phyloP scores from a whole-genome alignment of 169 alveolate genomes.

The Plasmodium gallinaceum region DNA sequence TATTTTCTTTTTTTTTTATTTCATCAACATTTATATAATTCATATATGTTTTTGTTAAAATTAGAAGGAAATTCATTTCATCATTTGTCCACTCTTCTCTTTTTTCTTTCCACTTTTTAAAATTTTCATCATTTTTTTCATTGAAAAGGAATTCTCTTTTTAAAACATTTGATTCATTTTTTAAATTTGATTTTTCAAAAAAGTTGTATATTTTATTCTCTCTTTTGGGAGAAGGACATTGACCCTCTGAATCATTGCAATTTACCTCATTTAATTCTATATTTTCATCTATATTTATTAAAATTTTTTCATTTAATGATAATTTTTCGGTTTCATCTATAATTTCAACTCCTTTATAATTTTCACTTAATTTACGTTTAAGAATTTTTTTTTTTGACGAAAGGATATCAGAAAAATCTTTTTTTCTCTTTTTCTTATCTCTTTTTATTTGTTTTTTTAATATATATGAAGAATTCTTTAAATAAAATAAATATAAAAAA shows the following conservation, averaged over 20 bases:
- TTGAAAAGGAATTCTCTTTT: background rate
- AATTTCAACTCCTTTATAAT: slow-evolving; percentile 24
- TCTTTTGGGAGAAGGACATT: background rate
- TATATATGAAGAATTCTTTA: slow-evolving; percentile 58
- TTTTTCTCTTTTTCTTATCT: slow-evolving; percentile 69
- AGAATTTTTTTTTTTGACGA: slow-evolving; percentile 64
- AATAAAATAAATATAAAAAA: slow-evolving; percentile 68
- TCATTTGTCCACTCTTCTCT: slow-evolving; percentile 54
- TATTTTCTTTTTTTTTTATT: background rate
- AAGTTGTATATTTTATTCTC: background rate
- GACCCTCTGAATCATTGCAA: background rate
- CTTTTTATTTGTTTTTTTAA: slow-evolving; percentile 68
- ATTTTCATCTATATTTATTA: slow-evolving; percentile 10
- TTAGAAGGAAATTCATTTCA: slow-evolving; percentile 61
- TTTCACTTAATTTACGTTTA: slow-evolving; percentile 40
- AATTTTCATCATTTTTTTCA: slow-evolving; percentile 13
- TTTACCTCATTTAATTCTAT: background rate
- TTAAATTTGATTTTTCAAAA: background rate
- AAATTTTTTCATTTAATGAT: slow-evolving; percentile 2
- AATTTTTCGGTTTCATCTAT: slow-evolving; percentile 25
- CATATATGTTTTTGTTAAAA: slow-evolving; percentile 67
- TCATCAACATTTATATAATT: slow-evolving; percentile 56
- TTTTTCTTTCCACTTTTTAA: slow-evolving; percentile 32
- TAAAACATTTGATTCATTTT: background rate
- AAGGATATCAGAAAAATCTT: slow-evolving; percentile 44